phyloP scores from a whole-genome alignment of 768 basidiomycete genomes.

The Rossbeevera mucosa region DNA sequence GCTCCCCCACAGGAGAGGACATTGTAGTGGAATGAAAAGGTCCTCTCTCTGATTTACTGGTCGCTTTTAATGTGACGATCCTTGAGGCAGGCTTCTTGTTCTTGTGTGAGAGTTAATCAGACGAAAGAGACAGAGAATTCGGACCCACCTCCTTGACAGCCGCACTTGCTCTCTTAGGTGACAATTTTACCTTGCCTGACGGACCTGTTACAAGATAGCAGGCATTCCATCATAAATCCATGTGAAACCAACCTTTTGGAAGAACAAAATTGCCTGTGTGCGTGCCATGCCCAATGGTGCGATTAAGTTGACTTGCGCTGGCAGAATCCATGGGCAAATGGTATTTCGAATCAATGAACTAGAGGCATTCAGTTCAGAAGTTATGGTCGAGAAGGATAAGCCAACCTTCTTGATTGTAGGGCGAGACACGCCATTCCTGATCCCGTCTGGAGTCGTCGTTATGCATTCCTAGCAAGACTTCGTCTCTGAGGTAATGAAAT shows the following conservation, averaged over 20 bases:
- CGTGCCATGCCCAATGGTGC: slow-evolving; percentile 50
- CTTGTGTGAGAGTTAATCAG: not conserved
- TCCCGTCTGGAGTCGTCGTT: slow-evolving; percentile 55
- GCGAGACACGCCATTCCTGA: slow-evolving; percentile 71
- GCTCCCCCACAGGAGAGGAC: not conserved
- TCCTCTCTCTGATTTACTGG: not conserved
- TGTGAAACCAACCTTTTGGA: slow-evolving; percentile 43
- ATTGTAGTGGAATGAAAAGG: not conserved
- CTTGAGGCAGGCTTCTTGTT: slow-evolving; percentile 11
- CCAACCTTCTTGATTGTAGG: slow-evolving; percentile 74
- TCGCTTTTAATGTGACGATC: not conserved
- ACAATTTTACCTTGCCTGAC: slow-evolving; percentile 26
- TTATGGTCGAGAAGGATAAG: not conserved
- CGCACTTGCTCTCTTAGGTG: slow-evolving; percentile 11
- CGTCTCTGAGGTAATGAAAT: not conserved
- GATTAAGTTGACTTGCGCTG: slow-evolving; percentile 45
- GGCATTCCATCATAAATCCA: not conserved
- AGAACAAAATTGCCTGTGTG: slow-evolving; percentile 50
- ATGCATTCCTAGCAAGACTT: slow-evolving; percentile 61
- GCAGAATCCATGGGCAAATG: slow-evolving; percentile 42
- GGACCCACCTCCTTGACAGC: slow-evolving; percentile 15
- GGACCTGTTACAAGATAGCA: slow-evolving; percentile 12
- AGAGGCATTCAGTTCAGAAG: not conserved
- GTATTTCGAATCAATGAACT: slow-evolving; percentile 56
- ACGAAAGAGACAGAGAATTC: not conserved